Percentiles rank a stretch among this genome's conserved stretches.
phyloP scores from a whole-genome alignment of 2,329 filamentous ascomycete genomes.

The Fusarium brevicatenulatum region DNA sequence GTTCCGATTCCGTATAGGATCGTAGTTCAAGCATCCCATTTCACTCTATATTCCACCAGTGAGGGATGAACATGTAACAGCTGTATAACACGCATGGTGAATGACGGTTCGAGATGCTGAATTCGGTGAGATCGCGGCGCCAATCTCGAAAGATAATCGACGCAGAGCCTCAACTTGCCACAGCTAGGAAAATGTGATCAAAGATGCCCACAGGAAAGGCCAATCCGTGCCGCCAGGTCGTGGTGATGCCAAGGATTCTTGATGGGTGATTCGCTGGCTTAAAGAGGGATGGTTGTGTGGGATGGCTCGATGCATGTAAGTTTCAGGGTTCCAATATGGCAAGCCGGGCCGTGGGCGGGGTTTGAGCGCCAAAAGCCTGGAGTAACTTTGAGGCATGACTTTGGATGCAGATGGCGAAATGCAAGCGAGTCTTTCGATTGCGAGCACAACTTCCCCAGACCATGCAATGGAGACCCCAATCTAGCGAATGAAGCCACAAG shows the following conservation, averaged over 20 bases:
- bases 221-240: constrained; percentile 16
- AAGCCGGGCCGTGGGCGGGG: constrained; percentile 42
- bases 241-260: constrained; percentile 29
- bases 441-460: constrained; percentile 9
- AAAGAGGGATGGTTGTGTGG: constrained; percentile 26
- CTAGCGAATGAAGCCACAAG: constrained; percentile 25
- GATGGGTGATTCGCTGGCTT: constrained; percentile 21
- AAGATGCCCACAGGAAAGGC: constrained; percentile 5
- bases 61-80: constrained; percentile 30
- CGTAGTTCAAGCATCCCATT: constrained; percentile 14
- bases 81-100: constrained; percentile 17
- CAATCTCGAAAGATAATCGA: constrained; percentile 4
- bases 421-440: constrained; percentile 20
- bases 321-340: constrained; percentile 22
- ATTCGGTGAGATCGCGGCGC: constrained; percentile 13
- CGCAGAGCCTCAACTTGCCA: constrained; percentile 36
- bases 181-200: constrained; percentile 10
- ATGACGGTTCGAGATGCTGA: constrained; percentile 13
- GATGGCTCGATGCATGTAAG: constrained; percentile 31
- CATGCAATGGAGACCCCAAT: constrained; percentile 12
- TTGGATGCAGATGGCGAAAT: constrained; percentile 27
- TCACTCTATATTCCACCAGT: constrained; percentile 31
- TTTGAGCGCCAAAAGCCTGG: constrained; percentile 15
- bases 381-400: constrained; percentile 38
- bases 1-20: constrained; percentile 10